Evolutionary conservation across 2,329 filamentous ascomycete genomes (phyloP), one percentile per base, ranked within the genome.

Genomic region (Hypoxylon sp.): DNA sequence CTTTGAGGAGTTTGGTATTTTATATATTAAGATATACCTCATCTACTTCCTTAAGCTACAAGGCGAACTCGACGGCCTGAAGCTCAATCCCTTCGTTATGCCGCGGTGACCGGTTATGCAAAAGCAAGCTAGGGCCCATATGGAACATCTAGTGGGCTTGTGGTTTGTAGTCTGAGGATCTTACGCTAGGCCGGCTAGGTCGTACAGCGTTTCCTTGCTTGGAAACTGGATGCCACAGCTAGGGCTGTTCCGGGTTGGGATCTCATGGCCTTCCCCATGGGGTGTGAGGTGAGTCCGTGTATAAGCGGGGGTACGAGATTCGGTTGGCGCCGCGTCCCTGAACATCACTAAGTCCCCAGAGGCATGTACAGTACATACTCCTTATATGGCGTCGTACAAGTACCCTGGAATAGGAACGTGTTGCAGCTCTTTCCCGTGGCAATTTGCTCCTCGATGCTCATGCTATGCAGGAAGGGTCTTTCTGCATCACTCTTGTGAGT

Each of bases 381-480:
- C 7, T 32, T 11, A 37, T 13, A 37, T 44, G 58, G 42, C 37
- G 51, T 44, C 39, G n/a, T 44, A 44, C 17, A 17, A 37, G 6
- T 37, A 37, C 32, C 24, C 15, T 15, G 17, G 53, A 2, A 32
- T 35, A 48, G 44, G 21, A 31, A 27, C 10, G 24, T 10, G 37
- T 27, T 32, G 21, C 24, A 10, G 39, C 8, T 31, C 44, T 17
- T 17, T 39, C 21, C 10, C 15, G 39, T 31, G 50, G 31, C n/a
- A 56, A 42, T 53, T 52, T 7, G 29, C 42, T 13, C 13, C 15
- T 35, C 17, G 8, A 32, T 17, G 29, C 46, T 57, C 15, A 17
- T 15, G 54, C 35, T 24, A 64, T 65, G 62, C 62, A 47, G 15
- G 54, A 54, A 46, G 48, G 48, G 62, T 54, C n/a, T n/a, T 31